Conservation (phyloP, 129 eudicot species). For the Artemisia annua region DNA sequence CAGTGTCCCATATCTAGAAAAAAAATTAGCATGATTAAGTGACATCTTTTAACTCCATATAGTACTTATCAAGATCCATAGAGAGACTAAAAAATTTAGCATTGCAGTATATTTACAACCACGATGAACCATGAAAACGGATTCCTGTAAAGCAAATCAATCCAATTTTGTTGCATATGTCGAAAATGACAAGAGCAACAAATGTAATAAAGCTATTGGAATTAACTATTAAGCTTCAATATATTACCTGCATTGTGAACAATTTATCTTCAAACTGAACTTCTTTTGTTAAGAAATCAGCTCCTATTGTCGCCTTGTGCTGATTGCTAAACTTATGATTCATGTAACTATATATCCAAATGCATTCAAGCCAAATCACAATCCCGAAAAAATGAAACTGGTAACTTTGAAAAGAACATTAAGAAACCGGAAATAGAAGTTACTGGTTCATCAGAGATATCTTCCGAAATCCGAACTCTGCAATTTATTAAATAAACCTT, state of each 20-base stretch:
- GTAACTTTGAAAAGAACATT: neutral
- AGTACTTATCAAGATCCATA: too few relatives aligned
- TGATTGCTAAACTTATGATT: slow-evolving; percentile 75
- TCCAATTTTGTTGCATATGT: too few relatives aligned
- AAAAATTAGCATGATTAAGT: neutral
- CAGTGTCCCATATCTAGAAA: slow-evolving; percentile 71
- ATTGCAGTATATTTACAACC: too few relatives aligned
- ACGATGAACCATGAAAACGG: too few relatives aligned
- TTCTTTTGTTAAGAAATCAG: slow-evolving; percentile 72
- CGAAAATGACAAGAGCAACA: too few relatives aligned
- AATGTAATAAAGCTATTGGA: too few relatives aligned
- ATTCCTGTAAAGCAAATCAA: too few relatives aligned
- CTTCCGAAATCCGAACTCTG: slow-evolving; percentile 78
- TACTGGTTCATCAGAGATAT: slow-evolving; percentile 82
- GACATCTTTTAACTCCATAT: neutral
- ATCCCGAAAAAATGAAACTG: neutral
- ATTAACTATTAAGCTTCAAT: slow-evolving; percentile 4
- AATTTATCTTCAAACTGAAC: slow-evolving; percentile 64
- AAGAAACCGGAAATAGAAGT: slow-evolving; percentile 14
- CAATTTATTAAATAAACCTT: slow-evolving; percentile 8
- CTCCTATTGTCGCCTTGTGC: slow-evolving; percentile 77
- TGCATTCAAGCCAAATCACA: slow-evolving; percentile 12
- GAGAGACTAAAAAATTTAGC: too few relatives aligned
- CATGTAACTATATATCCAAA: slow-evolving; percentile 46
- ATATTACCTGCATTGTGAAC: slow-evolving; percentile 65